Conservation (phyloP, 2,329 filamentous ascomycete species). For the Phialemoniopsis sp. region DNA sequence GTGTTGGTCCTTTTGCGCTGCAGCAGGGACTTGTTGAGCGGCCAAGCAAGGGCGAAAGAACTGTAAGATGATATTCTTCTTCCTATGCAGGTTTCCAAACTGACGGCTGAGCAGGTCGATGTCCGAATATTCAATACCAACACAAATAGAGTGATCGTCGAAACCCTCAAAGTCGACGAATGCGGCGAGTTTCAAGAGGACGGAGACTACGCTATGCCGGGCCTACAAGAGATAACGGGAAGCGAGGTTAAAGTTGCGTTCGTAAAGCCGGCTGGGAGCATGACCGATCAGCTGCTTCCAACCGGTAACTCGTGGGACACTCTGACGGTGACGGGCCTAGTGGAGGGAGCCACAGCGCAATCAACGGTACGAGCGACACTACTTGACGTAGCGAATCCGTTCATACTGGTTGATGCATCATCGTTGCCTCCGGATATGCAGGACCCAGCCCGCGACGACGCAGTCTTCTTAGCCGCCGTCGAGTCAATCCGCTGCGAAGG, state of each 20-base stretch:
- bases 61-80: too few relatives aligned
- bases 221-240: conserved; percentile 44
- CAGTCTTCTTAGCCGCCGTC: conserved; percentile 24
- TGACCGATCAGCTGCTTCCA: conserved; percentile 54
- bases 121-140: conserved; percentile 58
- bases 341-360: too few relatives aligned
- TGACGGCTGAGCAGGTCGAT: conserved; percentile 6
- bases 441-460: conserved; percentile 26
- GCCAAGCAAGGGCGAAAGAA: conserved; percentile 16
- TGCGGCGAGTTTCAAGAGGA: conserved; percentile 39
- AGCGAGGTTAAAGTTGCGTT: conserved; percentile 56
- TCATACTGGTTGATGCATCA: conserved; percentile 47
- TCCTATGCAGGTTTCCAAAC: conserved; percentile 5
- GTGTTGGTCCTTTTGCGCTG: conserved; percentile 55
- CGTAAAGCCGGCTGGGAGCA: conserved; percentile 53
- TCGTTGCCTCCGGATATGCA: conserved; percentile 37
- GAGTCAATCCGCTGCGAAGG: conserved; percentile 49
- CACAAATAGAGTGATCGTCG: conserved; percentile 50
- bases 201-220: conserved; percentile 54
- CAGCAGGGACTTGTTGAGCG: conserved; percentile 37
- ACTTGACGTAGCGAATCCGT: conserved; percentile 31
- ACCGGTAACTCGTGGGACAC: conserved; percentile 23
- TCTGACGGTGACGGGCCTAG: conserved; percentile 14
- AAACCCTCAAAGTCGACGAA: conserved; percentile 45
- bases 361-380: conserved; percentile 19